Evolutionary conservation across 148 eudicot species (phyloP).

Genomic region (Gaultheria prostrata): DNA sequence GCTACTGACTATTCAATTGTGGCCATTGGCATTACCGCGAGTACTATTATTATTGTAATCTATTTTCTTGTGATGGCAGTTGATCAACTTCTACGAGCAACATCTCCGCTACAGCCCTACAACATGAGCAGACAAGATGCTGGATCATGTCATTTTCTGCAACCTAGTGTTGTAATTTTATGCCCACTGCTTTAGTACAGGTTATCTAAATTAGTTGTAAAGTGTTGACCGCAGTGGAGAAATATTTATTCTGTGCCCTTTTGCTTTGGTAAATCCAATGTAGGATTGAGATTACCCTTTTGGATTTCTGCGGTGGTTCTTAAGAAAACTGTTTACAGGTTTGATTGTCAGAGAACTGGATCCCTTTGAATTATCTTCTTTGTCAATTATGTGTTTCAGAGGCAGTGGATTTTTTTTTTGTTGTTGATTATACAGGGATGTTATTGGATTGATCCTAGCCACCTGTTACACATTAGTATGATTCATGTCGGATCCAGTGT

Average conservation of each 20-base stretch:
- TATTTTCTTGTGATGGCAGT: slow-evolving; percentile 41
- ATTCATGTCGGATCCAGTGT: too few relatives aligned
- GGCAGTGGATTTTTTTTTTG: not conserved
- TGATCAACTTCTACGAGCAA: slow-evolving; percentile 81
- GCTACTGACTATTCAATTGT: not conserved
- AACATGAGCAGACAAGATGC: slow-evolving; percentile 9
- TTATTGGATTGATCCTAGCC: not conserved
- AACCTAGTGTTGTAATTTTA: slow-evolving; percentile 22
- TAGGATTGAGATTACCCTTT: not conserved
- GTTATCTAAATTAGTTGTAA: slow-evolving; percentile 11
- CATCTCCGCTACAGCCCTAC: slow-evolving; percentile 40
- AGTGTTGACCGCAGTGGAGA: not conserved
- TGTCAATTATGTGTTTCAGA: not conserved
- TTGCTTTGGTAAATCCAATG: not conserved
- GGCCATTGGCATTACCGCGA: not conserved
- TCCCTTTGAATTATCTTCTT: not conserved
- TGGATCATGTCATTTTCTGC: slow-evolving; percentile 11
- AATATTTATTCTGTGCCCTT: not conserved
- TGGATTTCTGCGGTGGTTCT: not conserved
- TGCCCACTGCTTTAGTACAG: slow-evolving; percentile 18
- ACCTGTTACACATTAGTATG: too few relatives aligned
- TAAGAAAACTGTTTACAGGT: not conserved
- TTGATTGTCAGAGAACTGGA: not conserved
- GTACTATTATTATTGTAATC: not conserved
- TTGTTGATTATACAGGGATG: not conserved